Evolutionary conservation across 352 stramenopile genomes (phyloP).

Genomic region (Pythium oligandrum): DNA sequence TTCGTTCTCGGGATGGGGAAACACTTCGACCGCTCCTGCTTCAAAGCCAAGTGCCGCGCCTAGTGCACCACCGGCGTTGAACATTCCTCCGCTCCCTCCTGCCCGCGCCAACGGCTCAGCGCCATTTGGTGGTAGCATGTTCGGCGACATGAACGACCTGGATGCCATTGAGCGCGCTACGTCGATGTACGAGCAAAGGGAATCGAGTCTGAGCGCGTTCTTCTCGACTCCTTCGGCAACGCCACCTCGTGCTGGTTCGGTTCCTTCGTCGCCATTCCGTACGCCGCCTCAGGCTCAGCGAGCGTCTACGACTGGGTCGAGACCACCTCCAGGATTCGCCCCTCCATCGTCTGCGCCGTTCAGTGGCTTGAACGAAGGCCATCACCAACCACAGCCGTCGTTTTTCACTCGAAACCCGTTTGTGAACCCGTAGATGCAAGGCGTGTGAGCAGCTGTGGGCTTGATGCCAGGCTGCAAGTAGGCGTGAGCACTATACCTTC

Average conservation of each 20-base stretch:
- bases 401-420: constrained; percentile 59
- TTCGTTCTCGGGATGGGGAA: constrained; percentile 50
- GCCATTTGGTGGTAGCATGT: constrained; percentile 15
- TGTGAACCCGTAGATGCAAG: constrained; percentile 40
- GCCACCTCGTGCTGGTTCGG: not conserved
- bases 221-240: constrained; percentile 13
- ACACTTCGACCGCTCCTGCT: constrained; percentile 10
- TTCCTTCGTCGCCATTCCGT: constrained; percentile 14
- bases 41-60: not conserved
- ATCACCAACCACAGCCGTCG: constrained; percentile 9
- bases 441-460: too few species aligned
- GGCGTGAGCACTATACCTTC: too few species aligned
- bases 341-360: constrained; percentile 28
- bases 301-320: not conserved
- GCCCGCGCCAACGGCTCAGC: constrained; percentile 5
- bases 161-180: constrained; percentile 65
- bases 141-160: constrained; percentile 61
- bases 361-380: constrained; percentile 18
- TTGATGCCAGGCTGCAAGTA: too few species aligned
- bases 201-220: constrained; percentile 73
- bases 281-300: constrained; percentile 3
- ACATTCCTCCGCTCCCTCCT: not conserved
- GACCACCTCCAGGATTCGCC: constrained; percentile 11
- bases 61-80: constrained; percentile 6
- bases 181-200: constrained; percentile 58